Conservation (phyloP, 108 stramenopile species). For the Fragilariopsis cylindrus region DNA sequence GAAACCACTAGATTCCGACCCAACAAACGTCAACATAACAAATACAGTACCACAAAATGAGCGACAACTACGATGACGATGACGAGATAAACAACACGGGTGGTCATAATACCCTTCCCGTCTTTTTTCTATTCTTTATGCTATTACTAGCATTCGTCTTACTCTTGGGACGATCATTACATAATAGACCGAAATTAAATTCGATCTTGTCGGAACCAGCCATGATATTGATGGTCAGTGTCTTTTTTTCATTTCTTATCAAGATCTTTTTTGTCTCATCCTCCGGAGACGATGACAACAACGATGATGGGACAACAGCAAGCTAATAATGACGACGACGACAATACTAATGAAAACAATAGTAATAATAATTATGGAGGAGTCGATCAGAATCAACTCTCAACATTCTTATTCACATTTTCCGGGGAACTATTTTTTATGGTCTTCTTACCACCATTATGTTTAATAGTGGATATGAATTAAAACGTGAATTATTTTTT, state of each 20-base stretch:
- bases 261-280: constrained; percentile 16
- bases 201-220: constrained; percentile 65
- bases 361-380: constrained; percentile 10
- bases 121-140: constrained; percentile 52
- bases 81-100: background rate
- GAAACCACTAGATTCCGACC: background rate
- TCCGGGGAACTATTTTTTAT: constrained; percentile 71
- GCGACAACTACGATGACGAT: background rate
- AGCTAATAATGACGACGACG: constrained; percentile 12
- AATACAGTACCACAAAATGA: background rate
- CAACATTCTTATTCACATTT: constrained; percentile 47
- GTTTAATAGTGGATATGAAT: constrained; percentile 78
- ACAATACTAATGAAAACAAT: background rate
- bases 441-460: constrained; percentile 81
- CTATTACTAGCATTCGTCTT: constrained; percentile 43
- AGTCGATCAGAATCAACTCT: constrained; percentile 11
- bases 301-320: background rate
- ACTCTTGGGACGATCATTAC: constrained; percentile 36
- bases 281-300: background rate
- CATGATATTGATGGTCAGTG: constrained; percentile 62
- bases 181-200: constrained; percentile 33
- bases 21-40: background rate
- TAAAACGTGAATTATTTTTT: constrained; percentile 62
- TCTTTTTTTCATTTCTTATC: constrained; percentile 42
- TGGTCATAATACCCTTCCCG: constrained; percentile 14